A percentile compares a stretch with the other conserved stretches of the same genome.
Conservation (phyloP, 805 yeast genomes). For the Kazachstania psychrophila region DNA sequence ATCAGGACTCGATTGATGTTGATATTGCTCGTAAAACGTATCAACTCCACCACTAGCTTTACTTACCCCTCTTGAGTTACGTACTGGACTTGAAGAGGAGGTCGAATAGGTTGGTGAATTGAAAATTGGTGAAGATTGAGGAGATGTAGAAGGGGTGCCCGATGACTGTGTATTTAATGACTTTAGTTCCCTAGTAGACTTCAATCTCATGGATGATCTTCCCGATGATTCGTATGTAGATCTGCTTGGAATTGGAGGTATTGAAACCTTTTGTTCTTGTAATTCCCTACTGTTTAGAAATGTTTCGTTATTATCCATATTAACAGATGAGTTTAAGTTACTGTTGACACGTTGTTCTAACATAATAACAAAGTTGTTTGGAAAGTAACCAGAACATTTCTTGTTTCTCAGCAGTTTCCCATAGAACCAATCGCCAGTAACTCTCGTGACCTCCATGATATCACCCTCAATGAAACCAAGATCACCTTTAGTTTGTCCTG, state of each 20-base stretch:
- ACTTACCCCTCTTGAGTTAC: background rate
- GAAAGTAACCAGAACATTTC: constrained; percentile 70
- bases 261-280: background rate
- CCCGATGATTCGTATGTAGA: background rate
- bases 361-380: constrained; percentile 71
- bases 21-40: constrained; percentile 2
- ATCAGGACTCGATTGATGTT: constrained; percentile 4
- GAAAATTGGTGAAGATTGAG: background rate
- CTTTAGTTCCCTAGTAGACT: background rate
- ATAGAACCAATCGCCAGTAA: constrained; percentile 90
- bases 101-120: constrained; percentile 1
- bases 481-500: constrained; percentile 84
- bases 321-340: no score
- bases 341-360: constrained; percentile 24
- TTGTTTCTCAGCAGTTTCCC: constrained; percentile 75
- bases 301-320: no score
- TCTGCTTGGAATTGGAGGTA: constrained; percentile 3
- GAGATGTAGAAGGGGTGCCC: background rate
- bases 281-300: no score
- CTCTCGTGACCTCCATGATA: constrained; percentile 71
- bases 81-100: constrained; percentile 2
- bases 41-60: background rate
- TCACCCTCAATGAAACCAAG: constrained; percentile 93
- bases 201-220: background rate
- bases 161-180: background rate